Base-by-base conservation (phyloP, 441 rosid species). In the Populus hybrid region DNA sequence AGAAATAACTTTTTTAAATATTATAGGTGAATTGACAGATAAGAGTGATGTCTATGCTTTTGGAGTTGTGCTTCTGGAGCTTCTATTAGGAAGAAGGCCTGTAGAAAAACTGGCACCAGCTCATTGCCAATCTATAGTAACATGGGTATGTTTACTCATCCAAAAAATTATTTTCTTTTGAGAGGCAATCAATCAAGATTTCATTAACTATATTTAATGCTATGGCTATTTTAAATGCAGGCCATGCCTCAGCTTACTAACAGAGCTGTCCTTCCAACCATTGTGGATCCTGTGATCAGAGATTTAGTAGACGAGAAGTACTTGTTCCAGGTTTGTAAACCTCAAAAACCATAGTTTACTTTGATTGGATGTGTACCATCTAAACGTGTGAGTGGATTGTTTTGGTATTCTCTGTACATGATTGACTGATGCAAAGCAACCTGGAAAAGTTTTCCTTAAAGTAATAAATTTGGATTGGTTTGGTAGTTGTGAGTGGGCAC, bases 161-260 rank as follows among this genome's bases (percentile, higher is more conserved):
- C 42, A 20, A 5, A 5, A 53, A 61, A 10, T 3, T 10, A 9
- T 11, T 8, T 6, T 23, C 42, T 36, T 70, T 28, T 14, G 64
- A 35, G 30, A 10, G 6, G 38, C 68, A 11, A 23, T 32, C 6
- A 36, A 9, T 68, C 63, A 9, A 65, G 73, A 67, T 24, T 74
- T 61, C 71, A 36, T 46, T 57, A 35, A 35, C 4, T 5, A 18
- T 46, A 57, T 16, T 50, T 38, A 78, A 68, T 77, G 77, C 59
- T 42, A 3, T 18, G 21, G 72, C 71, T 46, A 28, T 72, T 36
- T 7, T 75, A 75, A 85, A 78, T 82, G 85, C 90, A 95, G 99
- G 98, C 98, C 85, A 94, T 94, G 95, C 98, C 99, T 83, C 95
- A 90, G 81, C 98, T 96, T 40, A 94, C 95, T 69, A 97, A 93